phyloP scores from a whole-genome alignment of 2,329 filamentous ascomycete species.

The Cladosporium oxysporum region DNA sequence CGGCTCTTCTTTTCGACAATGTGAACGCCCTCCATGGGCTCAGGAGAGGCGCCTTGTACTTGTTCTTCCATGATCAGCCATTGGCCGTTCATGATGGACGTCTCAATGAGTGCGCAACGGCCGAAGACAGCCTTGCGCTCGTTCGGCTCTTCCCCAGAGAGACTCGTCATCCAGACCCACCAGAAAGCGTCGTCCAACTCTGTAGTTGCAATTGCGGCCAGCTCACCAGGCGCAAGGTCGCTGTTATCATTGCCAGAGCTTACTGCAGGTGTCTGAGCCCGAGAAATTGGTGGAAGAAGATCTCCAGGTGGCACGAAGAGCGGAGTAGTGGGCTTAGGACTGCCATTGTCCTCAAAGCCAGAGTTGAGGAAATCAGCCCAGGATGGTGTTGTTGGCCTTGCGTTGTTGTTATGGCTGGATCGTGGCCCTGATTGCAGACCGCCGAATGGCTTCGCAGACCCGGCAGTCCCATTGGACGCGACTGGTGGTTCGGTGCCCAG shows the following conservation, averaged over 20 bases:
- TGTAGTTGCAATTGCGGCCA: conserved; percentile 85
- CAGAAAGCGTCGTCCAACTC: conserved; percentile 95
- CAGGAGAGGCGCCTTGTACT: conserved; percentile 85
- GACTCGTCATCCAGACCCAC: conserved; percentile 99
- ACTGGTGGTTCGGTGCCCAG: conserved; percentile 43
- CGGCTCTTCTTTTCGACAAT: conserved; percentile 86
- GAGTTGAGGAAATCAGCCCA: conserved; percentile 98
- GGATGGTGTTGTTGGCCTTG: conserved; percentile 88
- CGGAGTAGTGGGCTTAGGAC: conserved; percentile 51
- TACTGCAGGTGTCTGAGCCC: conserved; percentile 64
- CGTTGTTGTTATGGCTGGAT: conserved; percentile 63
- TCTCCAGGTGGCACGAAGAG: conserved; percentile 89
- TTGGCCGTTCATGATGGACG: conserved; percentile 73
- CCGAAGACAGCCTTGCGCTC: conserved; percentile 91
- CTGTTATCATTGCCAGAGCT: conserved; percentile 59
- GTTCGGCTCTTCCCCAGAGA: conserved; percentile 84
- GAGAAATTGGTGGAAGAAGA: conserved; percentile 78
- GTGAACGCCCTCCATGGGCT: conserved; percentile 81
- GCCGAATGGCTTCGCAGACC: conserved; percentile 32
- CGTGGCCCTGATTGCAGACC: conserved; percentile 67
- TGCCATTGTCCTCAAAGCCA: conserved; percentile 78
- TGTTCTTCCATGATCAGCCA: conserved; percentile 98
- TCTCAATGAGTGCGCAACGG: conserved; percentile 89
- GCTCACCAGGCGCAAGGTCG: conserved; percentile 82
- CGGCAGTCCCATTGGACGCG: conserved; percentile 24